These are phyloP conservation scores for Dryas integrifolia DNA, from an alignment of 331 rosid species.

Conservation along the genomic window DNA sequence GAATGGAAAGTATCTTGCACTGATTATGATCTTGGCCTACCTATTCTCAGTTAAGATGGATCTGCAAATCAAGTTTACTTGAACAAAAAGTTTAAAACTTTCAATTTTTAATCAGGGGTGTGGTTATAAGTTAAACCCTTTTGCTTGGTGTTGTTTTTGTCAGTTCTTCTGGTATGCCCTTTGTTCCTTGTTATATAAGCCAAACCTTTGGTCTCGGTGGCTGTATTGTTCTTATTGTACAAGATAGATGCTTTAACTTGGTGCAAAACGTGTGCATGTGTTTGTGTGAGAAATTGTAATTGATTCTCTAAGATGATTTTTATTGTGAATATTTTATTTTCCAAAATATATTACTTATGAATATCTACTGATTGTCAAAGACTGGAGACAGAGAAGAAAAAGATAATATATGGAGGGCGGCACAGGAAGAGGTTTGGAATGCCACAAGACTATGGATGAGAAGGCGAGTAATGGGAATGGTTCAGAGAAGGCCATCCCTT, in stretches of 20 bases:
- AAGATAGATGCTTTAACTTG: constrained; percentile 3
- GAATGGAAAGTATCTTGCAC: background rate
- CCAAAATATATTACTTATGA: constrained; percentile 1
- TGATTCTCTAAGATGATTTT: background rate
- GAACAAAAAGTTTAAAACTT: constrained; percentile 2
- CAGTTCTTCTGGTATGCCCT: constrained; percentile 13
- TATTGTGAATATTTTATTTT: background rate
- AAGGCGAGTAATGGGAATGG: constrained; percentile 72
- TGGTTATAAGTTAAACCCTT: background rate
- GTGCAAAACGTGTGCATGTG: background rate
- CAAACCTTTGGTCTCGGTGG: background rate
- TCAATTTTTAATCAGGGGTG: background rate
- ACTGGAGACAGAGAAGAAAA: constrained; percentile 91
- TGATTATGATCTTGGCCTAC: background rate
- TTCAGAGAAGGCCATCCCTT: constrained; percentile 57
- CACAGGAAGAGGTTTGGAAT: constrained; percentile 97
- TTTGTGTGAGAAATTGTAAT: background rate
- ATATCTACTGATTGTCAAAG: constrained; percentile 46
- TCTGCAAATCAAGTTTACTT: background rate
- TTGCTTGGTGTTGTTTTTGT: background rate
- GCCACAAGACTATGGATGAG: constrained; percentile 99
- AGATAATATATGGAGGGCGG: constrained; percentile 71
- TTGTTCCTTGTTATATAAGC: background rate
- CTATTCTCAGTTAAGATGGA: background rate
- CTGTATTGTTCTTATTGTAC: background rate